Evolutionary conservation across 1,139 yeast genomes (phyloP), one percentile per base, ranked within the genome.

Genomic region (Torulaspora globosa): DNA sequence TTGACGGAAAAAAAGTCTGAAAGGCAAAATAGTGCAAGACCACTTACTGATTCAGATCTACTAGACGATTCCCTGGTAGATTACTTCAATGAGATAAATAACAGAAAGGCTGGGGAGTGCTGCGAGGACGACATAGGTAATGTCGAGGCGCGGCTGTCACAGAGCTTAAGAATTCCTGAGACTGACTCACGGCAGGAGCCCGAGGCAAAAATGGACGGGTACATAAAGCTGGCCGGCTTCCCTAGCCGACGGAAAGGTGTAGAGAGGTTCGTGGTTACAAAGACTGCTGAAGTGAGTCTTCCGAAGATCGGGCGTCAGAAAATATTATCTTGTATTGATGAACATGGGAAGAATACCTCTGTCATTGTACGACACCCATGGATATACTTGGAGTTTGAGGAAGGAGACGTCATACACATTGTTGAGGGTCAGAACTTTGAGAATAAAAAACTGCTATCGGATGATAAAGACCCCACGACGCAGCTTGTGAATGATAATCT

Each of bases 401-500:
- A 58, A 0, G 73, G 72, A 9, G 90, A 84, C 60, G 71, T 84
- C 0, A 69, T 84, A 11, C 86, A 84, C 62, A 65, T 84, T 2
- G 71, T 84, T n/a, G 67, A 57, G 30, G 67, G 75, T 7, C 72
- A 74, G 1, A 70, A 73, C 44, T 67, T 8, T 65, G 65, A 34
- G 51, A 60, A 63, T 42, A 60, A 59, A 42, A 49, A 59, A 30
- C 43, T 63, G 19, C 46, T 63, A 15, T 58, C 67, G 1, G 67
- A 65, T 28, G 62, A 62, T 23, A 54, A 49, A 27, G 56, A 55
- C 47, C 62, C 66, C 8, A 34, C 56, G 72, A 75, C 85, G 3
- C 87, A 84, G 51, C 65, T 70, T 31, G 79, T 78, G 49, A 67
- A 74, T 26, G 75, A 74, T 39, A 81, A 84, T 55, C 63, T 89